Conservation (phyloP, 2,329 filamentous ascomycete genomes). For the Sordariomycetes sp. region DNA sequence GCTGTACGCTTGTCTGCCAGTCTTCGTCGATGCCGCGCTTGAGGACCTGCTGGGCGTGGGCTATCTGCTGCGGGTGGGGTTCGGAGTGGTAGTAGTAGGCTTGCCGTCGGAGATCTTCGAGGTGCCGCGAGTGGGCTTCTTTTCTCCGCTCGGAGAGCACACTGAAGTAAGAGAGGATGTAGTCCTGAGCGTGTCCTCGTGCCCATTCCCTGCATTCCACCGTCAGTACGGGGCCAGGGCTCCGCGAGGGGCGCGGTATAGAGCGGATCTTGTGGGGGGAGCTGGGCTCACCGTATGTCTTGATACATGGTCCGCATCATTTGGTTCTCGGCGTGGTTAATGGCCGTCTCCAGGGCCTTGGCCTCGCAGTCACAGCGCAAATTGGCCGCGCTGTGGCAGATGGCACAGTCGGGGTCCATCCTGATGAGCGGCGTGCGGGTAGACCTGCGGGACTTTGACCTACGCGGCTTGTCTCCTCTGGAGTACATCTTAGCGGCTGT, state of each 20-base stretch:
- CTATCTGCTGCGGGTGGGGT: conserved; percentile 52
- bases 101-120: conserved; percentile 44
- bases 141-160: conserved; percentile 51
- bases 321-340: conserved; percentile 50
- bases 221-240: not conserved
- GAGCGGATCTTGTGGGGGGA: not conserved
- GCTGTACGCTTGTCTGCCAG: conserved; percentile 64
- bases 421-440: conserved; percentile 30
- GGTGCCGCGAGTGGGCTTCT: conserved; percentile 39
- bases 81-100: conserved; percentile 45
- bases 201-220: conserved; percentile 47
- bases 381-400: conserved; percentile 50
- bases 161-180: conserved; percentile 55
- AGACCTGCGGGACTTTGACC: conserved; percentile 8
- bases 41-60: conserved; percentile 51
- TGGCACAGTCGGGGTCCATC: conserved; percentile 61
- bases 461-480: conserved; percentile 24
- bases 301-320: conserved; percentile 54
- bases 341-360: conserved; percentile 50
- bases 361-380: conserved; percentile 55
- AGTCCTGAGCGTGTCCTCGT: conserved; percentile 54
- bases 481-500: conserved; percentile 32
- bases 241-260: not conserved
- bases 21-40: conserved; percentile 70
- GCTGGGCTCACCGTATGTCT: conserved; percentile 46